Conservation (phyloP, 2,329 filamentous ascomycete species). For the Colletotrichum musicola region DNA sequence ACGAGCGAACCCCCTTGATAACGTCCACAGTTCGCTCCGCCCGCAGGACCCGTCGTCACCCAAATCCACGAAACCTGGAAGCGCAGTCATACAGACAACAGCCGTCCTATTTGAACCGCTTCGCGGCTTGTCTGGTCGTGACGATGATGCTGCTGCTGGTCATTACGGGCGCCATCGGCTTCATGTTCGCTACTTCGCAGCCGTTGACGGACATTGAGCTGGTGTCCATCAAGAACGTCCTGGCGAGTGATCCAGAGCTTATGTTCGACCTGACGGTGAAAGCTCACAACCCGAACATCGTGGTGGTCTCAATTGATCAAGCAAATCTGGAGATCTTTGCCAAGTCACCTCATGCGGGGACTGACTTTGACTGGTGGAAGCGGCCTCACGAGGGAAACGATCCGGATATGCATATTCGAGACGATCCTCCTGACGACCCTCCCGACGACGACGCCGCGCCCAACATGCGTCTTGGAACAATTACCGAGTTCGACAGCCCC, state of each 20-base stretch:
- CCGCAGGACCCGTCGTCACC: conserved; percentile 67
- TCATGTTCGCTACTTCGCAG: conserved; percentile 92
- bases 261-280: conserved; percentile 93
- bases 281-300: conserved; percentile 92
- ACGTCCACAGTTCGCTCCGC: conserved; percentile 68
- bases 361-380: conserved; percentile 72
- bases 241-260: conserved; percentile 93
- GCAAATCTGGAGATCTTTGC: conserved; percentile 95
- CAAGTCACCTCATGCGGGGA: conserved; percentile 90
- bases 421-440: conserved; percentile 64
- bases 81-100: conserved; percentile 75
- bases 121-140: conserved; percentile 90
- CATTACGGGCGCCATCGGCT: conserved; percentile 86
- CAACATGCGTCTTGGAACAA: conserved; percentile 92
- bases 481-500: conserved; percentile 87
- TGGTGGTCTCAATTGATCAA: conserved; percentile 86
- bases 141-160: conserved; percentile 84
- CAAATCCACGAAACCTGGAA: conserved; percentile 77
- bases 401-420: conserved; percentile 42
- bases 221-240: conserved; percentile 85
- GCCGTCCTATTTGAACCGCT: conserved; percentile 76
- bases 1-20: conserved; percentile 89
- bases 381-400: conserved; percentile 48
- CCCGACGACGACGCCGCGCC: conserved; percentile 77
- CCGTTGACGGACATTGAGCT: conserved; percentile 85